Evolutionary conservation across 1,139 yeast species (phyloP).

Genomic region (Diutina catenulata): DNA sequence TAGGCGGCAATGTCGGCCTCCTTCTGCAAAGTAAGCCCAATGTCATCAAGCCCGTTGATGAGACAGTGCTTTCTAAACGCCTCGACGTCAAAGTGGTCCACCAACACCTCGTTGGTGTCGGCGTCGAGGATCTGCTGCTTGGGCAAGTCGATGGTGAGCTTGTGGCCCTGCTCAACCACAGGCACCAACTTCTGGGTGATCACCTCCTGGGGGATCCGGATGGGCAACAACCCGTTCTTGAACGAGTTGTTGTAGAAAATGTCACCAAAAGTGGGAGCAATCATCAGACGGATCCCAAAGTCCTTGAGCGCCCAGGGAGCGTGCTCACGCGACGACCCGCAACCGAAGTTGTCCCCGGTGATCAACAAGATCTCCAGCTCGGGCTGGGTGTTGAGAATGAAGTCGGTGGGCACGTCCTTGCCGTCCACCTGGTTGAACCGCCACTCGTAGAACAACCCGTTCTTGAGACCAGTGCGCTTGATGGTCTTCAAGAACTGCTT

Average conservation of each 20-base stretch:
- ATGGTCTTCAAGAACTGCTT: conserved; percentile 95
- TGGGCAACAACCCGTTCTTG: conserved; percentile 89
- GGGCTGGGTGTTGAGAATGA: conserved; percentile 76
- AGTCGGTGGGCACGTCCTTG: conserved; percentile 73
- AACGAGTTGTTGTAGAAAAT: conserved; percentile 94
- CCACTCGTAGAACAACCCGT: conserved; percentile 84
- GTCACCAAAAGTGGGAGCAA: conserved; percentile 97
- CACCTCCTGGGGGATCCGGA: conserved; percentile 68
- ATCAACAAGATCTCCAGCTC: conserved; percentile 75
- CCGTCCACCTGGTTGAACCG: conserved; percentile 71
- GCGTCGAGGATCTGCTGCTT: conserved; percentile 65
- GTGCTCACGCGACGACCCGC: conserved; percentile 98
- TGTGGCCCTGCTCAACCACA: conserved; percentile 60
- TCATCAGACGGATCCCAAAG: conserved; percentile 89
- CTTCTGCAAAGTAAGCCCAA: conserved; percentile 88
- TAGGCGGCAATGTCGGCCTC: conserved; percentile 63
- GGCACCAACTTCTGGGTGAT: conserved; percentile 67
- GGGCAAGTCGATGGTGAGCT: conserved; percentile 73
- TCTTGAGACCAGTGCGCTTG: conserved; percentile 85
- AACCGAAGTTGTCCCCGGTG: conserved; percentile 94
- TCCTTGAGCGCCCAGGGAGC: conserved; percentile 99
- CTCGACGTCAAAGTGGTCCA: conserved; percentile 79
- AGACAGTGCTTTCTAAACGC: conserved; percentile 89
- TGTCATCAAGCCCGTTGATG: conserved; percentile 90
- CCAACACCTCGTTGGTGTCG: conserved; percentile 58